Conservation (phyloP, 352 stramenopile genomes). For the Phytophthora ramorum region DNA sequence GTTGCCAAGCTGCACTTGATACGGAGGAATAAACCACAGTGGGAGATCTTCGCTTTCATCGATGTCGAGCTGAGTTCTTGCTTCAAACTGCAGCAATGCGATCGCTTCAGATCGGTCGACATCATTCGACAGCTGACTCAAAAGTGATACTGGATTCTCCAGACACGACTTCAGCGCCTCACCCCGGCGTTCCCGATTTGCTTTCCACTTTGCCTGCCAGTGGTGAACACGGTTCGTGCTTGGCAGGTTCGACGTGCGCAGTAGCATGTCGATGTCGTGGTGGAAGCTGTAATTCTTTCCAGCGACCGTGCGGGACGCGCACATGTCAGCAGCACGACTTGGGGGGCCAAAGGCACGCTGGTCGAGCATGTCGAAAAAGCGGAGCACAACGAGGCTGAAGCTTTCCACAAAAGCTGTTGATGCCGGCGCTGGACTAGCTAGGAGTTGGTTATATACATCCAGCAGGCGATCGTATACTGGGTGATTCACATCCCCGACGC, state of each 20-base stretch:
- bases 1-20: constrained; percentile 18
- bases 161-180: constrained; percentile 4
- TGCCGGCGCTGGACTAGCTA: background rate
- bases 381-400: constrained; percentile 23
- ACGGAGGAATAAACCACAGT: constrained; percentile 30
- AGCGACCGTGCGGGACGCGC: constrained; percentile 18
- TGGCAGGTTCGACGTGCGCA: constrained; percentile 9
- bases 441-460: constrained; percentile 21
- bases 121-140: constrained; percentile 13
- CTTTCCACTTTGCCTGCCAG: constrained; percentile 18
- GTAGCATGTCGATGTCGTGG: constrained; percentile 23
- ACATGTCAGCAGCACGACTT: constrained; percentile 7
- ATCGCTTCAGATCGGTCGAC: constrained; percentile 17
- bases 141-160: constrained; percentile 7
- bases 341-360: background rate
- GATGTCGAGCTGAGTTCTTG: background rate
- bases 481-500: constrained; percentile 8
- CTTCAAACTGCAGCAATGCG: constrained; percentile 17
- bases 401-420: constrained; percentile 1
- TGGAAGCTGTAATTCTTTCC: constrained; percentile 28
- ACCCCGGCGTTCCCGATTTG: background rate
- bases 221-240: constrained; percentile 6
- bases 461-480: constrained; percentile 16
- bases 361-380: constrained; percentile 20
- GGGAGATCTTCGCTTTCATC: constrained; percentile 1